Base-by-base conservation (phyloP, 768 basidiomycete genomes). In the Hypsizygus marmoreus region DNA sequence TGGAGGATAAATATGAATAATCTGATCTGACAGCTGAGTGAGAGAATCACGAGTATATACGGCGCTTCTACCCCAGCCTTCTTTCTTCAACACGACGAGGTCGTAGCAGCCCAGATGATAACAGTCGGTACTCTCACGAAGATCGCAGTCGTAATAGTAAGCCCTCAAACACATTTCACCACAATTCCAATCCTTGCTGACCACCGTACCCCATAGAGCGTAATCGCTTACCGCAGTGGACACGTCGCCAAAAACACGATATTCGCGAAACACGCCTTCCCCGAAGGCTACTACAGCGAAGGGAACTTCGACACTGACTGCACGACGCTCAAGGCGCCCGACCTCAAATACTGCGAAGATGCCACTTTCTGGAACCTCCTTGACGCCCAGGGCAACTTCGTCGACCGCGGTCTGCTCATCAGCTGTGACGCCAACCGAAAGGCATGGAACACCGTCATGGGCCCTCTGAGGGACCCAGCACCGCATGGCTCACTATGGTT, bases 391-490 rank as follows among this genome's bases (percentile, higher is more conserved):
- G 76, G 71, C 17, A 58, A 60, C 4, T 58, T 75, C 22, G 51
- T 64, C n/a, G 60, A 75, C 43, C 76, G 78, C 41, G 65, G 70
- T 20, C 62, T 86, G 6, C 72, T 63, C 47, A 57, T 74, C 28
- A 74, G 65, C 53, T 86, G 83, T 51, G 83, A 86, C 56, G 69
- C 77, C 2, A 68, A 63, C 40, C 73, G 83, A 11, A 73, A 73
- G 50, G 61, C 71, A 20, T 90, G 88, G 88, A 90, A 90, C 58
- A 88, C 86, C 6, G 87, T 80, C 35, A 81, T 86, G 81, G 88
- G 88, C 0, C 87, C 88, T 5, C 58, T 90, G 38, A 61, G 50
- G 0, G 65, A 87, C 54, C 84, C 87, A 1, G 55, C 65, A 4
- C 78, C 81, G 4, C 74, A 62, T n/a, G 88, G 84, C 0, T 67